phyloP scores from a whole-genome alignment of 331 rosid species.

The Malus hybrid region DNA sequence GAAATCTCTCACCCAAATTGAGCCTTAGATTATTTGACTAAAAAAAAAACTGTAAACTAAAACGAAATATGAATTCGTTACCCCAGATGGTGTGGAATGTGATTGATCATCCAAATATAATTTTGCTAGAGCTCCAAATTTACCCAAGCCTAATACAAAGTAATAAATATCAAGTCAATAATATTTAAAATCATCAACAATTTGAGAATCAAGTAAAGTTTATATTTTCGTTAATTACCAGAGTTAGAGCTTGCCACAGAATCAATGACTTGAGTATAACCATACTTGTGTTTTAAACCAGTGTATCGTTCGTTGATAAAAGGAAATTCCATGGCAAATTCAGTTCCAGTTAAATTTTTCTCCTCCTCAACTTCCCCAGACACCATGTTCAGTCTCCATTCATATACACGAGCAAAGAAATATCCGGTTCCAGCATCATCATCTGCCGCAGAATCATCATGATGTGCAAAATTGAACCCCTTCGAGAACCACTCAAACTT shows the following conservation, averaged over 20 bases:
- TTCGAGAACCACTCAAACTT: conserved; percentile 33
- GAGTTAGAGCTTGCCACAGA: conserved; percentile 24
- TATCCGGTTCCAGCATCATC: conserved; percentile 1
- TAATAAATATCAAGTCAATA: neutral
- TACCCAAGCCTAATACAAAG: conserved; percentile 26
- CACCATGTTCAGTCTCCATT: conserved; percentile 62
- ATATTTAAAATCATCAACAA: neutral
- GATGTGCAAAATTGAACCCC: neutral
- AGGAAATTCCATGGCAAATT: conserved; percentile 53
- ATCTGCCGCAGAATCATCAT: neutral
- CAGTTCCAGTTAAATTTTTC: conserved; percentile 21
- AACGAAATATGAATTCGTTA: neutral
- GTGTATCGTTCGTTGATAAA: conserved; percentile 39
- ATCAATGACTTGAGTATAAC: conserved; percentile 55
- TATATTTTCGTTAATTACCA: conserved; percentile 16
- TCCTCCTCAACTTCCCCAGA: conserved; percentile 44
- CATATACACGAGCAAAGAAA: conserved; percentile 17
- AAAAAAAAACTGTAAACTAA: neutral
- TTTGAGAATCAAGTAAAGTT: neutral
- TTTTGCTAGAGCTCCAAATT: conserved; percentile 59
- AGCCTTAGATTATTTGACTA: no score
- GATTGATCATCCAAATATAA: conserved; percentile 31
- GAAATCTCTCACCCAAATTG: no score
- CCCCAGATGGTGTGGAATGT: neutral
- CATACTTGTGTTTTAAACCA: conserved; percentile 45